Percentiles rank a stretch among this genome's conserved stretches.
Evolutionary conservation across 768 basidiomycete genomes (phyloP).

Genomic region (Auricularia heimuer): DNA sequence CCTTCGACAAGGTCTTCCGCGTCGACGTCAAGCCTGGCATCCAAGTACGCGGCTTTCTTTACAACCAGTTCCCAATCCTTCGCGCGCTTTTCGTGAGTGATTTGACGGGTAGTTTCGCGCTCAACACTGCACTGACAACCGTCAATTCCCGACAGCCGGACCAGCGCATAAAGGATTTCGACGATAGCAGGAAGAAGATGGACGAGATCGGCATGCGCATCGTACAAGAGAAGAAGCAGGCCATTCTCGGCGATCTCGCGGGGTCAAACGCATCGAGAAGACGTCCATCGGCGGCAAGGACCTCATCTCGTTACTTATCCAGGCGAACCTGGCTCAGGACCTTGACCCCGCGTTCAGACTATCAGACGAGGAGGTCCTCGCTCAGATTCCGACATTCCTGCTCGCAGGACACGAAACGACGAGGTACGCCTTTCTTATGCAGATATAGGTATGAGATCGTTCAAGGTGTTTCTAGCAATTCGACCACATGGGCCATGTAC

Average conservation of each 20-base stretch:
- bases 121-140: background rate
- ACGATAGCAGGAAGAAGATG: background rate
- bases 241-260: background rate
- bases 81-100: background rate
- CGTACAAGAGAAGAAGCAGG: background rate
- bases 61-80: background rate
- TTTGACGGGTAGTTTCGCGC: background rate
- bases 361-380: conserved; percentile 22
- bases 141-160: background rate
- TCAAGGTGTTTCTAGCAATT: conserved; percentile 3
- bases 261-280: background rate
- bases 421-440: no score
- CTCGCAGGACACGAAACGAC: conserved; percentile 35
- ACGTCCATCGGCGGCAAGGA: conserved; percentile 13
- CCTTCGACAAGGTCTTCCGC: conserved; percentile 24
- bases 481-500: conserved; percentile 25
- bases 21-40: conserved; percentile 8
- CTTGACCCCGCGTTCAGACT: conserved; percentile 16
- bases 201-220: background rate
- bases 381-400: conserved; percentile 49
- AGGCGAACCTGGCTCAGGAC: conserved; percentile 24
- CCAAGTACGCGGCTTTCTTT: conserved; percentile 21
- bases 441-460: no score
- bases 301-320: conserved; percentile 19
- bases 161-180: conserved; percentile 4